Evolutionary conservation across 1,139 yeast species (phyloP), one percentile per base, ranked within the genome.

Genomic region (Protomyces inouyei): DNA sequence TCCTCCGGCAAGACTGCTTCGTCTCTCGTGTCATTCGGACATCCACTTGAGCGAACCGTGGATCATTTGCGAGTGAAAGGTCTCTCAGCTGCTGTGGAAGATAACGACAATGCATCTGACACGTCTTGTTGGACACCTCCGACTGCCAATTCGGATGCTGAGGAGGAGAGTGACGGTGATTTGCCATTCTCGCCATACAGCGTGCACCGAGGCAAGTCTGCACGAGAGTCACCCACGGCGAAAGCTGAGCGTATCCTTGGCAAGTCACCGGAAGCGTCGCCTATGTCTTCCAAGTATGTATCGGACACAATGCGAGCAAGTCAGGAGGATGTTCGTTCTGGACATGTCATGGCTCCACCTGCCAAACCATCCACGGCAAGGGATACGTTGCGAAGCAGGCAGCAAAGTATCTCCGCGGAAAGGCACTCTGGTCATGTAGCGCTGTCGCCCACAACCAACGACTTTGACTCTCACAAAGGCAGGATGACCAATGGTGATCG

Each of bases 311-410:
- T 57, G 54, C 46, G 60, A 32, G 48, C 54, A 4, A 32, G 60
- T 21, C 21, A 16, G 21, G 53, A 45, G 18, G 52, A 45, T 12
- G 12, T 45, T 6, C 59, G 32, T 23, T 14, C 23, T 2, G 54
- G 45, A 16, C 18, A 18, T 18, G 46, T 48, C 9, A 64, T 52
- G 64, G 64, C 59, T 9, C 64, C 64, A 65, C 64, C 64, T 4
- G 28, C 43, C 23, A 65, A 68, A 3, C 72, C 72, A n/a, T 61
- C 73, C 18, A 46, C 59, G 10, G 64, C 64, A 10, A 32, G 35
- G 32, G 64, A 60, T 38, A 55, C 64, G 12, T 12, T 55, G 10
- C 40, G 64, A 8, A 52, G 40, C 28, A 21, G 53, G 10, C 57
- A 59, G 43, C 28, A 37, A 14, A 18, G 10, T 18, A 14, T 21